Conservation (phyloP, 2,329 filamentous ascomycete species). For the Thelonectria rubi region DNA sequence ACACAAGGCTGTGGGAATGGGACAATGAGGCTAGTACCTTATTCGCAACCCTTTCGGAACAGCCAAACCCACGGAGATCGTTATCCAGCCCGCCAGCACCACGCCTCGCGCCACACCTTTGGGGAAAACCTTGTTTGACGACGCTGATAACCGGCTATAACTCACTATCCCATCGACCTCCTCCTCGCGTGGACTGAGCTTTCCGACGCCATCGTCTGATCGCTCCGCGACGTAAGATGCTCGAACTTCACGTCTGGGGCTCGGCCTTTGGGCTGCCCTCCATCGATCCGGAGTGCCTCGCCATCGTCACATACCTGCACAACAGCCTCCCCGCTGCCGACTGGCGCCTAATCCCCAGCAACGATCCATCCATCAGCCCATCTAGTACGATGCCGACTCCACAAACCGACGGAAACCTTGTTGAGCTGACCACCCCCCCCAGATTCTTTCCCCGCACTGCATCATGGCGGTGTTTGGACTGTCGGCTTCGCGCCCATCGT, state of each 20-base stretch:
- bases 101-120: neutral
- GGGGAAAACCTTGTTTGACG: slow-evolving; percentile 4
- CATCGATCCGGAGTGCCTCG: slow-evolving; percentile 90
- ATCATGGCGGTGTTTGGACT: slow-evolving; percentile 61
- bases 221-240: slow-evolving; percentile 39
- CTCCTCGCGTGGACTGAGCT: slow-evolving; percentile 2
- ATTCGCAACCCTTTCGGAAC: neutral
- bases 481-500: slow-evolving; percentile 71
- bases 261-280: slow-evolving; percentile 89
- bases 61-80: slow-evolving; percentile 8
- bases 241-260: slow-evolving; percentile 88
- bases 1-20: slow-evolving; percentile 30
- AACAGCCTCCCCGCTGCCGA: slow-evolving; percentile 64
- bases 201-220: slow-evolving; percentile 12
- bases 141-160: neutral
- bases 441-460: slow-evolving; percentile 66
- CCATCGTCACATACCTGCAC: slow-evolving; percentile 79
- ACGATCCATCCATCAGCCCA: slow-evolving; percentile 75
- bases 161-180: neutral
- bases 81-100: neutral
- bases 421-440: slow-evolving; percentile 35
- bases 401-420: slow-evolving; percentile 29
- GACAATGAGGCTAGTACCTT: slow-evolving; percentile 8
- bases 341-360: slow-evolving; percentile 78
- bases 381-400: slow-evolving; percentile 64